Base-by-base conservation (phyloP, 176 grass and related monocot species). In the Oryza punctata region DNA sequence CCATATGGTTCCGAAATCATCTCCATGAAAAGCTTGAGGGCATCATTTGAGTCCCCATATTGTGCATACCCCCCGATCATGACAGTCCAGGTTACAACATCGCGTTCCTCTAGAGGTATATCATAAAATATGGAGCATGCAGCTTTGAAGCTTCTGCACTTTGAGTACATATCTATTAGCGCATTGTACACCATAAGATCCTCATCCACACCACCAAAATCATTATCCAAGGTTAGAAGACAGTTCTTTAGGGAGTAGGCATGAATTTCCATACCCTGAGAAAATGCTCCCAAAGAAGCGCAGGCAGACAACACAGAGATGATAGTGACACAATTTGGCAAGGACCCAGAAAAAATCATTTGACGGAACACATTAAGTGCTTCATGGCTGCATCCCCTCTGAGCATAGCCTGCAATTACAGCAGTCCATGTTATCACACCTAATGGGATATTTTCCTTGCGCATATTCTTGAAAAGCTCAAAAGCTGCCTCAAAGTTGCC, bases 121-220 rank as follows among this genome's bases (percentile, higher is more conserved):
- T 75, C 86, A 67, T 90, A 67, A 82, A 94, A 94, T 74, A 97
- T 88, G 82, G 79, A 86, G 37, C 38, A 76, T 25, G 94, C 94
- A 72, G 21, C 44, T 73, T 70, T 79, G 67, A 97, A 90, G 57
- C 78, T 90, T 78, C 82, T 81, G 76, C 89, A 97, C 87, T 97
- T 97, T n/a, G 91, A 91, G 87, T 97, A 97, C 94, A 97, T 94
- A 77, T 94, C 94, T 79, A 97, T 90, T 38, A 97, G 84, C 45
- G 91, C 76, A 85, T 97, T 97, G 57, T 90, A 54, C 67, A 97
- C 92, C 85, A 92, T 92, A 49, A 90, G 80, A 82, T 94, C 94
- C 59, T 94, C 89, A 47, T 76, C 26, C 26, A 66, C 72, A 72
- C 84, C 80, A 84, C 69, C 21, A 70, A 85, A 89, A 76, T 75